Evolutionary conservation across 306 rosid genomes (phyloP), one percentile per base, ranked within the genome.

Genomic region (Pyrus pyrifolia): DNA sequence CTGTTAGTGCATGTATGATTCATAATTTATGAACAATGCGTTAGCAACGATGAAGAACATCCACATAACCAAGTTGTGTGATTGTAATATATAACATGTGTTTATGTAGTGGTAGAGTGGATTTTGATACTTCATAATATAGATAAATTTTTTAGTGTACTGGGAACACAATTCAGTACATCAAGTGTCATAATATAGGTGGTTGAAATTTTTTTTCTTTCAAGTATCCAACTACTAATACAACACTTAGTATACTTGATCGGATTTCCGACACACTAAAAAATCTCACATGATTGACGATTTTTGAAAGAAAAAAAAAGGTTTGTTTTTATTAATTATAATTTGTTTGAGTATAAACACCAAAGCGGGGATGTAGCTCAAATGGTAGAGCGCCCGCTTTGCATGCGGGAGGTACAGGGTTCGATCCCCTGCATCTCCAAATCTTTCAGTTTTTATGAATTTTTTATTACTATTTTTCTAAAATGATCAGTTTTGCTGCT

Each of bases 331-430:
- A 11, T 52, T 57, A 57, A 2, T 8, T 8, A 9, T 0, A 5
- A 0, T 1, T 3, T 3, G 6, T 21, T n/a, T 22, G 17, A 14
- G 14, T 2, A 14, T 0, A 1, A 3, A 0, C 15, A 0, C 2
- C 8, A 25, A 35, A 0, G 4, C 0, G 78, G 70, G 78, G 70
- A 74, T 74, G 78, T 45, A 74, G 78, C 78, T 74, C 78, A 74
- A 74, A 74, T 74, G 78, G 78, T 74, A 74, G 78, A 74, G 70
- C 61, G 70, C 70, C 44, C 78, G 78, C 78, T 74, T 74, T 74
- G 78, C 70, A 74, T 74, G 78, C 78, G 70, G 29, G 78, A 74
- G 78, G 78, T 74, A 62, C 70, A 62, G 70, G 70, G 78, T 74
- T 74, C 78, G 76, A 73, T 78, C 67, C 77, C 70, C 76, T 70